These are phyloP conservation scores for Fragaria iinumae DNA, from an alignment of 306 rosid species.

Conservation along the genomic window DNA sequence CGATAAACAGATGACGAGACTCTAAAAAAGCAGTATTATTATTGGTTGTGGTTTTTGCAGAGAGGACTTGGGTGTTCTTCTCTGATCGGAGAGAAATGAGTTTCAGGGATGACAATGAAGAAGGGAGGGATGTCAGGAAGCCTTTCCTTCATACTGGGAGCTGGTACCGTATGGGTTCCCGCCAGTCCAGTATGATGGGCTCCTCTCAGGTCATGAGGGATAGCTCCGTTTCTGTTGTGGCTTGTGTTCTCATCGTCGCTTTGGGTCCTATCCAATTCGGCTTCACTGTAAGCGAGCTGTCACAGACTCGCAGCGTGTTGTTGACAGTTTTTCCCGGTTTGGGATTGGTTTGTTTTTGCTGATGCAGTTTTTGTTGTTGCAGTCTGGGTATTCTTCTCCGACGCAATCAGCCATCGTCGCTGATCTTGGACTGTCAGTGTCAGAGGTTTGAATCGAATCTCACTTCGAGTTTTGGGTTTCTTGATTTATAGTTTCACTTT, in stretches of 20 bases:
- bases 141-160: constrained; percentile 94
- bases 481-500: not conserved
- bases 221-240: constrained; percentile 72
- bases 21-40: not conserved
- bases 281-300: constrained; percentile 62
- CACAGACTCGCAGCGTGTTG: no score
- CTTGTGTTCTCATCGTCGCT: constrained; percentile 91
- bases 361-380: constrained; percentile 19
- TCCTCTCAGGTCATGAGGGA: constrained; percentile 80
- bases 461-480: not conserved
- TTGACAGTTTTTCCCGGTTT: not conserved
- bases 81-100: constrained; percentile 45
- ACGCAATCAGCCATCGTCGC: constrained; percentile 76
- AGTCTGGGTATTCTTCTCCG: constrained; percentile 93
- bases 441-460: constrained; percentile 58
- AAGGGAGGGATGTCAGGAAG: constrained; percentile 73
- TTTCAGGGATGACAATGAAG: constrained; percentile 69
- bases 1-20: constrained; percentile 4
- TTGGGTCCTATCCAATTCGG: constrained; percentile 97
- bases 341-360: not conserved
- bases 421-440: constrained; percentile 80
- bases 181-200: constrained; percentile 73
- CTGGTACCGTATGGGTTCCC: constrained; percentile 82
- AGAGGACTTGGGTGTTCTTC: not conserved
- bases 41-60: no score